Percentiles rank a stretch among this genome's conserved stretches.
phyloP scores from a whole-genome alignment of 257 asterid species.

The Solanum pennellii region DNA sequence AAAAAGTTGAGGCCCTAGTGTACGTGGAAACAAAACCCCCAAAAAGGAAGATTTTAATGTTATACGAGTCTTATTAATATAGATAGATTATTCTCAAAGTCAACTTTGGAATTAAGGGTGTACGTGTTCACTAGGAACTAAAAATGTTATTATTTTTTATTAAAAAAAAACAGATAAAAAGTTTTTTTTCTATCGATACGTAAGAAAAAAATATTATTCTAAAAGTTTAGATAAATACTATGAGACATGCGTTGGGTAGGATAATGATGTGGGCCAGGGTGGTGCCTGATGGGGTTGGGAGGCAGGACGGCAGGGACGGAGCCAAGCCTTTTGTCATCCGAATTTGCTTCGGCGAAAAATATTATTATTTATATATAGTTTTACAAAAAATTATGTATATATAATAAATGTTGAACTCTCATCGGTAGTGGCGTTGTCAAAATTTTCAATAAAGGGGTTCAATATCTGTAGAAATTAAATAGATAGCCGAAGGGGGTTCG shows the following conservation, averaged over 20 bases:
- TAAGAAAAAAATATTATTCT: background rate
- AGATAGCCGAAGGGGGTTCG: too few species aligned
- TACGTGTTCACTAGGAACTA: background rate
- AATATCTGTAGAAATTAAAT: too few species aligned
- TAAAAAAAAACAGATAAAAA: too few species aligned
- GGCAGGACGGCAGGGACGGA: background rate
- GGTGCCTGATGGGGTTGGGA: background rate
- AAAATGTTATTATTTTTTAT: background rate
- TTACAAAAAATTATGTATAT: too few species aligned
- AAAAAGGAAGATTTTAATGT: background rate
- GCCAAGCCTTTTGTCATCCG: too few species aligned
- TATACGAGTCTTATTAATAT: background rate
- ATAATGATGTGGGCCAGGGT: background rate
- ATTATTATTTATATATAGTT: too few species aligned
- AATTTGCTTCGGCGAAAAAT: accelerated
- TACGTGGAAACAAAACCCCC: background rate
- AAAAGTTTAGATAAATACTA: background rate
- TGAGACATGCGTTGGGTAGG: background rate
- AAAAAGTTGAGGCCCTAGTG: background rate
- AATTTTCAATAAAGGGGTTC: too few species aligned
- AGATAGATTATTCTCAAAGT: background rate
- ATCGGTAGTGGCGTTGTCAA: too few species aligned
- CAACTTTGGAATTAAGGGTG: background rate
- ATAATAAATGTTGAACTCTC: too few species aligned
- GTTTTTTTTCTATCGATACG: background rate